Percentiles rank a stretch among this genome's conserved stretches.
phyloP scores from a whole-genome alignment of 2,329 filamentous ascomycete species.

The Beauveria bassiana region DNA sequence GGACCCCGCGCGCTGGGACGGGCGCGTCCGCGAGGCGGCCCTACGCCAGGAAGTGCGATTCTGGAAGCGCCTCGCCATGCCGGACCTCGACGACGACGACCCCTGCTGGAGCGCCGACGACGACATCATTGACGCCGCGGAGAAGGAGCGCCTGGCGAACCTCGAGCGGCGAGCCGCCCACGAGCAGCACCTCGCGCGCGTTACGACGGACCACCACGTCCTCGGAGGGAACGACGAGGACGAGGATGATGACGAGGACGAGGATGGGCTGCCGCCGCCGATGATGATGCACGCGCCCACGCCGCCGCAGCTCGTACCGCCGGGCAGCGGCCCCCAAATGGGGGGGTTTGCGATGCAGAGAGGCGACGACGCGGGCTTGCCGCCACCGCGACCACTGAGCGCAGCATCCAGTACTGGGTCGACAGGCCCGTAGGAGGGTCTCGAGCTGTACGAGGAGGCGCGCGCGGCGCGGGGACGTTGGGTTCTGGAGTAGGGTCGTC shows the following conservation, averaged over 20 bases:
- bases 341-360: conserved; percentile 33
- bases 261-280: conserved; percentile 10
- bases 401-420: conserved; percentile 36
- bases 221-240: conserved; percentile 19
- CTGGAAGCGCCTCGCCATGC: conserved; percentile 61
- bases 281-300: conserved; percentile 14
- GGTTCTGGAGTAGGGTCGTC: conserved; percentile 18
- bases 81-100: conserved; percentile 51
- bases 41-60: conserved; percentile 52
- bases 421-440: conserved; percentile 27
- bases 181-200: conserved; percentile 23
- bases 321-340: conserved; percentile 17
- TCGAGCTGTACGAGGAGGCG: conserved; percentile 1
- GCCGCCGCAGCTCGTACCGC: conserved; percentile 15
- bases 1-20: conserved; percentile 45
- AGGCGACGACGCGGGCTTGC: conserved; percentile 22
- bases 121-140: conserved; percentile 52
- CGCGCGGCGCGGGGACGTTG: conserved; percentile 12
- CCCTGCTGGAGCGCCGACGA: conserved; percentile 58
- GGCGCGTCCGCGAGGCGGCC: conserved; percentile 43
- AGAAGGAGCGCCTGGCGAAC: conserved; percentile 49
- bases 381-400: conserved; percentile 30
- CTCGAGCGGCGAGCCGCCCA: conserved; percentile 38
- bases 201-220: neutral
- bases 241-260: conserved; percentile 24